phyloP scores from a whole-genome alignment of 2,329 filamentous ascomycete genomes.

The Stagonosporopsis tanaceti region DNA sequence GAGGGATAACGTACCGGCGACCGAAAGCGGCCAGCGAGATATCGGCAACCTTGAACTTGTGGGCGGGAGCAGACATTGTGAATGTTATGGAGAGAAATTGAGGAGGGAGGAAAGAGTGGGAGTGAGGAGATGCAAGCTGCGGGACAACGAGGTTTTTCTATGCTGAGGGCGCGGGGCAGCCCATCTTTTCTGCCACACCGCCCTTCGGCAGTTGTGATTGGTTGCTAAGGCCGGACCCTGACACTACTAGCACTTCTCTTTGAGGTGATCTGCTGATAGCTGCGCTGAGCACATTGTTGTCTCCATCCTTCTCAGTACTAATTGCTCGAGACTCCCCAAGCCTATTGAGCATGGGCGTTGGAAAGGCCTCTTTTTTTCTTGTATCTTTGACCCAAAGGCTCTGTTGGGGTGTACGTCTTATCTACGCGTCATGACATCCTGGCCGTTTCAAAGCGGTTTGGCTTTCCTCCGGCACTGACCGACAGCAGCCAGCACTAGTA shows the following conservation, averaged over 20 bases:
- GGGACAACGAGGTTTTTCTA: constrained; percentile 23
- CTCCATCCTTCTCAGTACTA: background rate
- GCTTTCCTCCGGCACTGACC: constrained; percentile 2
- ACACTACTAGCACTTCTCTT: constrained; percentile 9
- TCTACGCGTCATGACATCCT: constrained; percentile 18
- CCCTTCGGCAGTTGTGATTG: constrained; percentile 20
- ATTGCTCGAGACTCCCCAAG: background rate
- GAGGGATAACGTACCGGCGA: constrained; percentile 66
- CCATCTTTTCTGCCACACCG: constrained; percentile 17
- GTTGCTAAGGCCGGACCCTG: constrained; percentile 13
- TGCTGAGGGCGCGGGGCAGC: constrained; percentile 13
- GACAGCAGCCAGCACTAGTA: background rate
- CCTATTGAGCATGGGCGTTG: background rate
- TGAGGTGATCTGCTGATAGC: constrained; percentile 9
- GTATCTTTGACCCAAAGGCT: background rate
- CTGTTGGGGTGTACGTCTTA: constrained; percentile 3
- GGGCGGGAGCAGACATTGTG: constrained; percentile 77
- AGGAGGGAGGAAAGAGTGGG: constrained; percentile 19
- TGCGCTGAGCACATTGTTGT: constrained; percentile 15
- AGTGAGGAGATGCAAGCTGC: constrained; percentile 27
- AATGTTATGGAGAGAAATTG: constrained; percentile 20
- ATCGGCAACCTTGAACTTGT: constrained; percentile 98
- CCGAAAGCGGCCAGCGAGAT: constrained; percentile 96
- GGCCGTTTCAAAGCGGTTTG: constrained; percentile 17
- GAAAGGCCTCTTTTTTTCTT: background rate